Percentiles rank a stretch among this genome's conserved stretches.
Evolutionary conservation across 208 protist species (phyloP).

Genomic region (Strigomonas culicis): DNA sequence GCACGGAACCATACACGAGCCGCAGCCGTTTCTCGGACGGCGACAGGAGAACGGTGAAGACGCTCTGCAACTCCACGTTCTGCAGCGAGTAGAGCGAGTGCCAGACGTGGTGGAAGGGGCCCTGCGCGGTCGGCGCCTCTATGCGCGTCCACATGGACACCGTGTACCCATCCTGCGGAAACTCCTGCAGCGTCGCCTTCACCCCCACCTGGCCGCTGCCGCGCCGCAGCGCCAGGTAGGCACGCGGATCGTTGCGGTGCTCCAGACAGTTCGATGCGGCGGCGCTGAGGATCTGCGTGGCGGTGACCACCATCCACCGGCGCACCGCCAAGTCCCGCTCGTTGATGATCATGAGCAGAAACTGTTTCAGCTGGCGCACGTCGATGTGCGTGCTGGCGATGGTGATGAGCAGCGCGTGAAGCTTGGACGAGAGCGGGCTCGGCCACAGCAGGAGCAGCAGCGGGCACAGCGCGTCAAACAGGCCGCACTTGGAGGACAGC

Average conservation of each 20-base stretch:
- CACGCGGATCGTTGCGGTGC: constrained; percentile 15
- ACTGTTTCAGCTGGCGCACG: constrained; percentile 75
- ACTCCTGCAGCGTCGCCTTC: constrained; percentile 43
- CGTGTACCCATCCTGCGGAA: constrained; percentile 70
- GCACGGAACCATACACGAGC: not conserved
- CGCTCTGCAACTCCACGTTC: constrained; percentile 22
- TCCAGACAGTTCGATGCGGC: constrained; percentile 16
- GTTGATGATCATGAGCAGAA: constrained; percentile 59
- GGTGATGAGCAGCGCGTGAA: constrained; percentile 31
- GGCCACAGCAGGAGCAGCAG: constrained; percentile 36
- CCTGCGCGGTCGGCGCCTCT: constrained; percentile 18
- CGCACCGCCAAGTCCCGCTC: constrained; percentile 30
- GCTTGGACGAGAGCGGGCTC: constrained; percentile 6
- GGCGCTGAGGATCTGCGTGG: constrained; percentile 56
- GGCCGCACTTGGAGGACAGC: constrained; percentile 46
- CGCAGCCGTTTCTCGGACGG: not conserved
- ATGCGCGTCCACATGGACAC: constrained; percentile 64
- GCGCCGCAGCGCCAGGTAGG: constrained; percentile 29
- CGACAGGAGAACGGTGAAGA: constrained; percentile 26
- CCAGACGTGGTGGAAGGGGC: not conserved
- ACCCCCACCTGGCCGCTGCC: constrained; percentile 45
- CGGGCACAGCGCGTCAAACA: constrained; percentile 44
- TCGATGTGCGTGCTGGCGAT: constrained; percentile 54
- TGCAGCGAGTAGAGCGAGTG: constrained; percentile 25
- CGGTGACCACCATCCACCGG: constrained; percentile 28